Evolutionary conservation across 1,139 yeast species (phyloP).

Genomic region (Geotrichum candidum): DNA sequence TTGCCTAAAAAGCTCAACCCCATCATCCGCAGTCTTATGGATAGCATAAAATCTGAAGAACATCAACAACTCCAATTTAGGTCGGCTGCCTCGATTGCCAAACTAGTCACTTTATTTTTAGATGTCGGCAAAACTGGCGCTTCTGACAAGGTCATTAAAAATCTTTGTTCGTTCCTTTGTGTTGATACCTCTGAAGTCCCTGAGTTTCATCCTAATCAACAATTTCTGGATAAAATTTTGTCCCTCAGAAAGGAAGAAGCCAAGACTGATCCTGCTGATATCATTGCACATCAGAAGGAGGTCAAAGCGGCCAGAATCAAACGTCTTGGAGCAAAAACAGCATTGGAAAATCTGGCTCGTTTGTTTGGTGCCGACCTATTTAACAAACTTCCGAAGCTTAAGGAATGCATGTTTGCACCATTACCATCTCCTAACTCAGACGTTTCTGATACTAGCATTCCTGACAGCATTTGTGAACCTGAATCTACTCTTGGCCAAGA

Average conservation of each 20-base stretch:
- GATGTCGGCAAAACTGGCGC: constrained; percentile 58
- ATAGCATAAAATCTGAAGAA: constrained; percentile 76
- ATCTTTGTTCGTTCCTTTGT: constrained; percentile 86
- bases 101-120: constrained; percentile 54
- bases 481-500: constrained; percentile 63
- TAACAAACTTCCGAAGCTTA: constrained; percentile 59
- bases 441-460: constrained; percentile 25
- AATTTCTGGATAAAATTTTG: constrained; percentile 52
- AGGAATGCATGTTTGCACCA: constrained; percentile 63
- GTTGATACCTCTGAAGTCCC: constrained; percentile 97
- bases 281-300: constrained; percentile 56
- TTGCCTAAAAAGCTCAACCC: constrained; percentile 86
- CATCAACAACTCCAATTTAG: constrained; percentile 59
- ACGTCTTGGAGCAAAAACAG: constrained; percentile 72
- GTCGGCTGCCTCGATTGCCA: constrained; percentile 64
- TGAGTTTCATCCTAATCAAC: constrained; percentile 68
- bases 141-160: constrained; percentile 82
- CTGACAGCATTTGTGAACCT: constrained; percentile 39
- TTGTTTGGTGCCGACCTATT: constrained; percentile 54
- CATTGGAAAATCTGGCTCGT: constrained; percentile 49
- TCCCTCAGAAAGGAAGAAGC: constrained; percentile 80
- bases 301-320: constrained; percentile 72
- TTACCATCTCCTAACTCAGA: constrained; percentile 36
- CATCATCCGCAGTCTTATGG: constrained; percentile 86
- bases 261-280: constrained; percentile 60